Evolutionary conservation across 306 rosid species (phyloP).

Genomic region (Bauhinia variegata): DNA sequence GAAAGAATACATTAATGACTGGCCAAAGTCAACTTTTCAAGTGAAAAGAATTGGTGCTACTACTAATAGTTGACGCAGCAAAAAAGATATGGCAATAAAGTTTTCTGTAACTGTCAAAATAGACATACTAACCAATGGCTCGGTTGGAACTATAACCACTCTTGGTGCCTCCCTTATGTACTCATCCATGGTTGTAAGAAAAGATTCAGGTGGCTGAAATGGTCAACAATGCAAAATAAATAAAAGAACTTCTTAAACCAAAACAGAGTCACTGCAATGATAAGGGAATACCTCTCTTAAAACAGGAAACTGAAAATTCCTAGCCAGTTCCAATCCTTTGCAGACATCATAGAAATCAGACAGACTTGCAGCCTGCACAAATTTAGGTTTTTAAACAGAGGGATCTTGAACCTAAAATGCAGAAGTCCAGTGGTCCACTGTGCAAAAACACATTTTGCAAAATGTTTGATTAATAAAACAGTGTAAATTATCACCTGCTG

Average conservation of each 20-base stretch:
- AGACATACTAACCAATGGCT: conserved; percentile 77
- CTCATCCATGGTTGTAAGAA: conserved; percentile 95
- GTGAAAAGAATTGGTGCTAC: not conserved
- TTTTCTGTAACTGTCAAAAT: conserved; percentile 14
- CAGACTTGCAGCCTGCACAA: conserved; percentile 76
- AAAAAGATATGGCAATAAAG: not conserved
- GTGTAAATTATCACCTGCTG: conserved; percentile 70
- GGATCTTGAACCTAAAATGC: conserved; percentile 28
- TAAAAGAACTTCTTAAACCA: conserved; percentile 24
- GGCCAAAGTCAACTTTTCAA: not conserved
- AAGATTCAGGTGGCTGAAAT: conserved; percentile 93
- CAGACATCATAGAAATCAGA: conserved; percentile 93
- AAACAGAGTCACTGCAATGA: conserved; percentile 9
- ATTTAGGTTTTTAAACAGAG: conserved; percentile 24
- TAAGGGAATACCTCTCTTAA: conserved; percentile 73
- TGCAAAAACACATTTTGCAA: conserved; percentile 5
- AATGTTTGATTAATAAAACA: not conserved
- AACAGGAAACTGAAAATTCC: conserved; percentile 97
- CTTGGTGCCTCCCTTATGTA: conserved; percentile 95
- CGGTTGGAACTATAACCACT: conserved; percentile 73
- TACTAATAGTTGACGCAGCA: not conserved
- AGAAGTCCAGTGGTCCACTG: conserved; percentile 8
- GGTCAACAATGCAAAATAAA: conserved; percentile 19
- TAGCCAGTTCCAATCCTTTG: conserved; percentile 94
- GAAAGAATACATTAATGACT: conserved; percentile 14